phyloP scores from a whole-genome alignment of 148 eudicot genomes.

The Bassia scoparia region DNA sequence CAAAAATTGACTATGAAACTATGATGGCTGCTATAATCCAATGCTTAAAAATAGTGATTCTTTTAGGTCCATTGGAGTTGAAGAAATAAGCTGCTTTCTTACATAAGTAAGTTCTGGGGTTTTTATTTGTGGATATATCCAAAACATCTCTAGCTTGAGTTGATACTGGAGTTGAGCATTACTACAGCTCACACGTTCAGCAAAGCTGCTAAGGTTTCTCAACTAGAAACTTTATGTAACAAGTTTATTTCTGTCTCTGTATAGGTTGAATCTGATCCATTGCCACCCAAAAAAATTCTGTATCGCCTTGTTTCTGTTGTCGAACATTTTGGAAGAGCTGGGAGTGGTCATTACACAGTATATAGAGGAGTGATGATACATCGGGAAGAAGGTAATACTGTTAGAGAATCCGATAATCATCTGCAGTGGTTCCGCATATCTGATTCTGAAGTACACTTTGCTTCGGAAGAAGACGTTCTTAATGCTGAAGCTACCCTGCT shows the following conservation, averaged over 20 bases:
- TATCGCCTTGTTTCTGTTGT: constrained; percentile 81
- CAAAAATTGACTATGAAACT: too few relatives aligned
- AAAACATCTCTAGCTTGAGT: too few relatives aligned
- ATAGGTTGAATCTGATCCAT: constrained; percentile 32
- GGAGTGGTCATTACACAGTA: constrained; percentile 80
- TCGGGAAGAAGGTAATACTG: constrained; percentile 18
- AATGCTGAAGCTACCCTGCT: constrained; percentile 74
- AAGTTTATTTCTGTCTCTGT: constrained; percentile 7
- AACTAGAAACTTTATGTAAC: neutral
- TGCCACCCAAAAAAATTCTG: constrained; percentile 23
- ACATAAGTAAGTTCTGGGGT: neutral
- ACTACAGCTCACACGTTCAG: neutral
- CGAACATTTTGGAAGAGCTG: constrained; percentile 72
- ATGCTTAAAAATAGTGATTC: neutral
- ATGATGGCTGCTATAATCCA: too few relatives aligned
- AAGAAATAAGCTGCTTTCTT: too few relatives aligned
- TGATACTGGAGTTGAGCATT: neutral
- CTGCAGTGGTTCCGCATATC: constrained; percentile 75
- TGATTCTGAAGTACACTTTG: constrained; percentile 60
- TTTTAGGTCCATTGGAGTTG: neutral
- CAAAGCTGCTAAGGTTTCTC: neutral
- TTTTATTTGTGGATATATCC: neutral
- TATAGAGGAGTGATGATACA: constrained; percentile 55
- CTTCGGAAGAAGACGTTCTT: constrained; percentile 69
- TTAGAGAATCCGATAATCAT: constrained; percentile 12